These are phyloP conservation scores for Tuber calosporum DNA, from an alignment of 495 filamentous ascomycete species.

Conservation along the genomic window DNA sequence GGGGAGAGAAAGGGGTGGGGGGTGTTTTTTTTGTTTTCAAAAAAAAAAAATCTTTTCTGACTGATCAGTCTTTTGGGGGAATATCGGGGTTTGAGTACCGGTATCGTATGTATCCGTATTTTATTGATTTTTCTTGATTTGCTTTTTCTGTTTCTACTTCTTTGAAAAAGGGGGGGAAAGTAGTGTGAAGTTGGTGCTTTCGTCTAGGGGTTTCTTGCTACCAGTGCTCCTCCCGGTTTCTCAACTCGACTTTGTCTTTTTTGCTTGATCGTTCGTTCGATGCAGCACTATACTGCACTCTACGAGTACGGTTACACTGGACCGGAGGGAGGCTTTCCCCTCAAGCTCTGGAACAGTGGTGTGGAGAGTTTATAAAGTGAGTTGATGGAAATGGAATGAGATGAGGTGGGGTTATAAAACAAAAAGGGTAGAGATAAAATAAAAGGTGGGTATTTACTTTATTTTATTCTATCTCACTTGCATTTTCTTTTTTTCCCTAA, in stretches of 20 bases:
- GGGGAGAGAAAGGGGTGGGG: neutral
- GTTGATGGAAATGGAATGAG: neutral
- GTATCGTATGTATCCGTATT: neutral
- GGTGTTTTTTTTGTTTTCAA: neutral
- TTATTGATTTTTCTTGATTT: neutral
- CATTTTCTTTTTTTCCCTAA: neutral
- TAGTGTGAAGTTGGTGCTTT: neutral
- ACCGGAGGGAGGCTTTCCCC: neutral
- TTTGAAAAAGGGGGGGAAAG: neutral
- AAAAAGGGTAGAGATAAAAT: neutral
- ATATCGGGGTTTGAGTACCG: neutral
- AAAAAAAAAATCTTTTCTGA: too few relatives aligned
- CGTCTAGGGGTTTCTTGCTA: neutral
- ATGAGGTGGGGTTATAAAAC: neutral
- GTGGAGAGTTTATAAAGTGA: neutral
- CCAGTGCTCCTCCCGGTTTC: neutral
- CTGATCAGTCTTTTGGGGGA: neutral
- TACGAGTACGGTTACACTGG: neutral
- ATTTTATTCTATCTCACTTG: neutral
- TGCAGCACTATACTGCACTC: neutral
- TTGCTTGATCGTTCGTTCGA: neutral
- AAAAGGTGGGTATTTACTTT: constrained; percentile 2
- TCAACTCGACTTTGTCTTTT: neutral
- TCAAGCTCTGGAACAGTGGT: neutral
- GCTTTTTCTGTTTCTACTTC: neutral